Conservation (phyloP, 768 basidiomycete species). For the Galerina sulciceps region DNA sequence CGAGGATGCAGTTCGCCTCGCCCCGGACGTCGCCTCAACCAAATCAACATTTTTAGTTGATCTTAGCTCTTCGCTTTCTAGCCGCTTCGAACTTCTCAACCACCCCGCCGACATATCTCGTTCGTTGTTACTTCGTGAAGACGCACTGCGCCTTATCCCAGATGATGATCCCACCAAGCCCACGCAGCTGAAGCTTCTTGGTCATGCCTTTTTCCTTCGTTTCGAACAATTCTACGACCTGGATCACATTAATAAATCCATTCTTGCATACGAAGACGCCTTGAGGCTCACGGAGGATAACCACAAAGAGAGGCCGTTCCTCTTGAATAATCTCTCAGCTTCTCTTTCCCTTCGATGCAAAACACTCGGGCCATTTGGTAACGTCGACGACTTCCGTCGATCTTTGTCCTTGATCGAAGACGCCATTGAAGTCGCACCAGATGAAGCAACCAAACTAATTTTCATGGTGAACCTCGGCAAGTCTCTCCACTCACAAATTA, state of each 20-base stretch:
- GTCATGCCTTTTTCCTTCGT: not conserved
- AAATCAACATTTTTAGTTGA: not conserved
- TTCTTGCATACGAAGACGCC: not conserved
- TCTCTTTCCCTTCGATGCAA: not conserved
- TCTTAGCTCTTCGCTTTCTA: not conserved
- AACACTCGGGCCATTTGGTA: too few species aligned
- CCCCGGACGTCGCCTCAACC: not conserved
- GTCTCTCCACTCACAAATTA: not conserved
- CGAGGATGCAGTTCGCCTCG: constrained; percentile 1
- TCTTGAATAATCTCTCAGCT: constrained; percentile 7
- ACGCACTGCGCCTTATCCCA: not conserved
- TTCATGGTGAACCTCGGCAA: constrained; percentile 3
- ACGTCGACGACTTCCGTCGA: not conserved
- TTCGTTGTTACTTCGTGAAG: not conserved
- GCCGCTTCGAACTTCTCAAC: not conserved
- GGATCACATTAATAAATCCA: not conserved
- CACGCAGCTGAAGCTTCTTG: not conserved
- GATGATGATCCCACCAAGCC: not conserved
- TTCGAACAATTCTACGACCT: not conserved
- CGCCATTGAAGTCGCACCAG: not conserved
- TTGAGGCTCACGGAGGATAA: not conserved
- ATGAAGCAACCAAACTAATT: not conserved
- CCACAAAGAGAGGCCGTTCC: not conserved
- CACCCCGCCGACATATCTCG: not conserved
- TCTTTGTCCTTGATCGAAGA: not conserved